Percentiles rank a stretch among this genome's conserved stretches.
Evolutionary conservation across 208 protist species (phyloP).

Genomic region (Acanthamoeba healyi): DNA sequence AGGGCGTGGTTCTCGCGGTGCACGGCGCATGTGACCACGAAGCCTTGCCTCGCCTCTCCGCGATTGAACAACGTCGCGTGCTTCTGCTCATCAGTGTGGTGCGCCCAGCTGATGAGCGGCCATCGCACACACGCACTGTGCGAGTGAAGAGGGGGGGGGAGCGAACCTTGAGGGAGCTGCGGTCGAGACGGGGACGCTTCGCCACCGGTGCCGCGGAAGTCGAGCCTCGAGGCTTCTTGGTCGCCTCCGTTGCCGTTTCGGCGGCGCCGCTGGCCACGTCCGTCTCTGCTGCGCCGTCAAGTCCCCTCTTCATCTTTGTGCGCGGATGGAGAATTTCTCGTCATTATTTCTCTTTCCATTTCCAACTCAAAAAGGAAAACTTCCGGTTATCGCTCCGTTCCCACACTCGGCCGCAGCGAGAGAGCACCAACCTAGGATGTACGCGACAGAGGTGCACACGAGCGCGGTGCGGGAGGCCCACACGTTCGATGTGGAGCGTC

Average conservation of each 20-base stretch:
- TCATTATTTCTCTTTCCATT: too few species aligned
- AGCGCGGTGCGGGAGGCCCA: constrained; percentile 25
- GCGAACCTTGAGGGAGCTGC: neutral
- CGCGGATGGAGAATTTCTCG: too few species aligned
- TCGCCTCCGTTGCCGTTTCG: too few species aligned
- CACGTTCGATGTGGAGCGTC: constrained; percentile 25
- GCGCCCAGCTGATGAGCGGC: neutral
- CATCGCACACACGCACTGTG: too few species aligned
- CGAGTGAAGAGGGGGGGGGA: neutral
- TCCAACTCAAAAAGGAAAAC: too few species aligned
- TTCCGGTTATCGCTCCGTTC: too few species aligned
- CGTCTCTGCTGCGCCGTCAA: too few species aligned
- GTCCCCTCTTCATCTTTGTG: too few species aligned
- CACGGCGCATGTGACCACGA: constrained; percentile 48
- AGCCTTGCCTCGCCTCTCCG: neutral
- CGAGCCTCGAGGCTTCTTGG: neutral
- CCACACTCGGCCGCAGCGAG: too few species aligned
- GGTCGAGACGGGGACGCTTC: neutral
- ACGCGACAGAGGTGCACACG: constrained; percentile 45
- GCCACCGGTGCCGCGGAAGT: too few species aligned
- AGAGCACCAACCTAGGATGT: neutral
- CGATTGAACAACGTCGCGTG: constrained; percentile 31
- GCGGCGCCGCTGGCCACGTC: too few species aligned
- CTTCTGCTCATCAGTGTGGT: neutral
- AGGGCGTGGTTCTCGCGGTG: constrained; percentile 21